phyloP scores from a whole-genome alignment of 805 yeast species.

The Metahyphopichia silvanorum region DNA sequence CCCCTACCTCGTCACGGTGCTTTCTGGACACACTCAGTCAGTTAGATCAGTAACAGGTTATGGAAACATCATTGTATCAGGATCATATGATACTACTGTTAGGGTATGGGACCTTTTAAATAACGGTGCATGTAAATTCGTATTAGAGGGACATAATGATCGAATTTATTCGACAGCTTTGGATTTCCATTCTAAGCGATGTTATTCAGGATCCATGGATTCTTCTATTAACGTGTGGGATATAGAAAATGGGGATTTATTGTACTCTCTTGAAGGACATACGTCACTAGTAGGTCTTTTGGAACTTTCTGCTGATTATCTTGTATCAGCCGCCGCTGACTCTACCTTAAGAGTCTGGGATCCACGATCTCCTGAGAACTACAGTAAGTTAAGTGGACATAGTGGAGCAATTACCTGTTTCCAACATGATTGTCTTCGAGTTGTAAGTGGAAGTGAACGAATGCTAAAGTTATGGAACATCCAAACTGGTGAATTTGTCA shows the following conservation, averaged over 20 bases:
- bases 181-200: constrained; percentile 70
- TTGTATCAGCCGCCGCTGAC: constrained; percentile 96
- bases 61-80: constrained; percentile 81
- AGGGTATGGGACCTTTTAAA: constrained; percentile 85
- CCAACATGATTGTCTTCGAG: constrained; percentile 77
- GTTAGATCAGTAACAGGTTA: constrained; percentile 87
- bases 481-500: constrained; percentile 67
- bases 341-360: constrained; percentile 91
- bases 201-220: constrained; percentile 92
- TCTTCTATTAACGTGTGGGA: constrained; percentile 89
- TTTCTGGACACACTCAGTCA: constrained; percentile 47
- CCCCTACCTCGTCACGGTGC: constrained; percentile 65
- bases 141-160: constrained; percentile 80
- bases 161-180: constrained; percentile 86
- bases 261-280: constrained; percentile 79
- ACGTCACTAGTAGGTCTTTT: constrained; percentile 85
- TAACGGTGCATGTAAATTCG: constrained; percentile 68
- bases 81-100: constrained; percentile 86
- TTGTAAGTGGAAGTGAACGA: constrained; percentile 86
- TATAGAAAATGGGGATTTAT: constrained; percentile 65
- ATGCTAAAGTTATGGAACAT: constrained; percentile 88
- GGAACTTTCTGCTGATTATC: constrained; percentile 67
- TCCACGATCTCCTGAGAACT: constrained; percentile 67
- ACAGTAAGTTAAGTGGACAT: constrained; percentile 74
- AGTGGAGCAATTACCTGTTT: constrained; percentile 89